Base-by-base conservation (phyloP, 2,329 filamentous ascomycete species). In the Herpotrichia juniperi region DNA sequence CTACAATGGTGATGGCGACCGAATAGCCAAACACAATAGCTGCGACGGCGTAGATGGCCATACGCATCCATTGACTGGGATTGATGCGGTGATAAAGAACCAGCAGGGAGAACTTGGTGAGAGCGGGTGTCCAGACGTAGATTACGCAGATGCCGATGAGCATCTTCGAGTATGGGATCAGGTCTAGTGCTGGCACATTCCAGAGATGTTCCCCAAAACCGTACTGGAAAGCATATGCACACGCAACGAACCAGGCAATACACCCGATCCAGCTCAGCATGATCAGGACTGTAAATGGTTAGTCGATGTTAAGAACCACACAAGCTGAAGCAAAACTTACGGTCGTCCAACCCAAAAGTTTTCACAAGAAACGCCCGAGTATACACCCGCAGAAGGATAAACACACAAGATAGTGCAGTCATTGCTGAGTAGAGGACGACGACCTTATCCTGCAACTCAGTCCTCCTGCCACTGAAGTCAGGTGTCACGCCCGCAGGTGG, bases 41-140 rank as follows among this genome's bases (percentile, higher is more conserved):
- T n/a, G 43, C 42, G 21, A 62, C 42, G 19, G 47, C 52, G 37
- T 62, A 62, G 25, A 61, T 53, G 32, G 48, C 53, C 14, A 24
- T 17, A 26, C 56, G 54, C 40, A 52, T 39, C 21, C 28, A 56
- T 12, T 16, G 47, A 19, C 56, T 49, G 10, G 61, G 51, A 22
- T 54, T 54, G 21, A 63, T 47, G 22, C 61, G 59, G 32, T 59
- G 51, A 44, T 62, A 63, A n/a, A 63, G 47, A 16, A 57, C 54
- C 14, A 63, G 53, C 19, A 63, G 37, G 1, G 61, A 63, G 16
- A 62, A 50, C 30, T 63, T 63, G 19, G 59, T 51, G n/a, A 63
- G 34, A n/a, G 59, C 58, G 19, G 61, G 61, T 11, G 51, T 57
- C 61, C 57, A 63, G 34, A 62, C 57, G 35, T 63, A 63, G 10